Conservation (phyloP, 768 basidiomycete species). For the Agrocybe chaxingu region DNA sequence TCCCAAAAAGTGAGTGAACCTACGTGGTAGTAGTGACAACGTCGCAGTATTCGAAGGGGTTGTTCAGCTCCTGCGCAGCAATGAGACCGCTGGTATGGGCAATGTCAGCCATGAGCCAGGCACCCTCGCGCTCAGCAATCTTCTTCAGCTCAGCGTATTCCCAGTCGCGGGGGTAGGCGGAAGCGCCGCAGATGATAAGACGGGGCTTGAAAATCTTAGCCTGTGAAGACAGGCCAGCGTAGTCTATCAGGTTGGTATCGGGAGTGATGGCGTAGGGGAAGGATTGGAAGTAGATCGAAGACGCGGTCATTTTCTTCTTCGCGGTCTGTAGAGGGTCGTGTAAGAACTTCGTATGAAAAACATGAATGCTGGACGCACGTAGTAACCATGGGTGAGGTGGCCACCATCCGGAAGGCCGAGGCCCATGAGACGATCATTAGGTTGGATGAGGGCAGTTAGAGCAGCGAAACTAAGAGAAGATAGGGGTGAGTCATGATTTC, state of each 20-base stretch:
- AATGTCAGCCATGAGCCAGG: constrained; percentile 94
- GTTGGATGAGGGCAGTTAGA: constrained; percentile 92
- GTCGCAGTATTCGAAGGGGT: constrained; percentile 94
- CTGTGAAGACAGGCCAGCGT: constrained; percentile 72
- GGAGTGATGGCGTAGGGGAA: constrained; percentile 88
- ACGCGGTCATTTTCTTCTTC: constrained; percentile 99
- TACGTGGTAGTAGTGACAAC: constrained; percentile 97
- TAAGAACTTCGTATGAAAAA: constrained; percentile 6
- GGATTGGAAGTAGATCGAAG: constrained; percentile 99
- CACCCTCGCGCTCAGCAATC: constrained; percentile 83
- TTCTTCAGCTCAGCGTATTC: constrained; percentile 84
- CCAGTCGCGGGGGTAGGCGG: constrained; percentile 98
- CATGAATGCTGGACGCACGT: constrained; percentile 46
- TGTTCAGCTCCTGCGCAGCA: constrained; percentile 85
- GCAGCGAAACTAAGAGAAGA: constrained; percentile 77
- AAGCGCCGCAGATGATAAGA: constrained; percentile 95
- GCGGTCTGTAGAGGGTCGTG: constrained; percentile 58
- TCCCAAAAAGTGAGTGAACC: constrained; percentile 22
- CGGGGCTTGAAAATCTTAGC: constrained; percentile 95
- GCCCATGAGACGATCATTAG: constrained; percentile 98
- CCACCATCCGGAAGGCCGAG: constrained; percentile 97
- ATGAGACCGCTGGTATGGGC: constrained; percentile 96
- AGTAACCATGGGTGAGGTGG: constrained; percentile 97
- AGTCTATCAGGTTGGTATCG: constrained; percentile 87
- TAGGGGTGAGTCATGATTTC: constrained; percentile 12